phyloP scores from a whole-genome alignment of 225 moss, liverwort and hornwort species.

The Rhytidiadelphus loreus region DNA sequence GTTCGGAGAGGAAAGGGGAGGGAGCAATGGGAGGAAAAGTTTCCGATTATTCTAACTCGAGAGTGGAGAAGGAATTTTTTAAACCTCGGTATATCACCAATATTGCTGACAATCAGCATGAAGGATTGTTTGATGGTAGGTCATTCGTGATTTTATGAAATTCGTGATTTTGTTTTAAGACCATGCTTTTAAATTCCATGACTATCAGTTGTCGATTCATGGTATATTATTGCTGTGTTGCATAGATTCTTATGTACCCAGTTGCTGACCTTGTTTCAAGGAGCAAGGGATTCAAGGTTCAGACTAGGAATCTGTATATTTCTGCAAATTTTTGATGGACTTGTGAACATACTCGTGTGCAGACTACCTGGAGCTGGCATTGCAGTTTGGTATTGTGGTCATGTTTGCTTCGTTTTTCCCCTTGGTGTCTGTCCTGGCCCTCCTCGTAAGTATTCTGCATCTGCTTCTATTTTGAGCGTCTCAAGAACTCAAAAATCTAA shows the following conservation, averaged over 20 bases:
- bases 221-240: not conserved
- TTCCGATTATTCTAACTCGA: slow-evolving; percentile 34
- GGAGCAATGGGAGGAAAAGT: slow-evolving; percentile 51
- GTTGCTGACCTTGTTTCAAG: not conserved
- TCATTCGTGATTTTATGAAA: not conserved
- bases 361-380: slow-evolving; percentile 84
- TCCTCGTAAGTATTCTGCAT: slow-evolving; percentile 44
- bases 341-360: not conserved
- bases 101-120: slow-evolving; percentile 63
- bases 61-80: slow-evolving; percentile 67
- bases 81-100: slow-evolving; percentile 66
- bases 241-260: not conserved
- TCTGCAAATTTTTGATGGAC: not conserved
- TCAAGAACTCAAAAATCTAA: not conserved
- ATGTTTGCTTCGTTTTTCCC: slow-evolving; percentile 88
- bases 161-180: not conserved
- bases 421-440: slow-evolving; percentile 75
- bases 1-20: slow-evolving; percentile 55
- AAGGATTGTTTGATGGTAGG: slow-evolving; percentile 88
- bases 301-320: not conserved
- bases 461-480: not conserved
- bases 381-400: slow-evolving; percentile 90
- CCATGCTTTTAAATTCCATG: not conserved
- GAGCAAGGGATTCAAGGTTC: not conserved
- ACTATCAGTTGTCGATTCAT: not conserved